Evolutionary conservation across 305 asterid species (phyloP), one percentile per base, ranked within the genome.

Genomic region (Fraxinus paxiana): DNA sequence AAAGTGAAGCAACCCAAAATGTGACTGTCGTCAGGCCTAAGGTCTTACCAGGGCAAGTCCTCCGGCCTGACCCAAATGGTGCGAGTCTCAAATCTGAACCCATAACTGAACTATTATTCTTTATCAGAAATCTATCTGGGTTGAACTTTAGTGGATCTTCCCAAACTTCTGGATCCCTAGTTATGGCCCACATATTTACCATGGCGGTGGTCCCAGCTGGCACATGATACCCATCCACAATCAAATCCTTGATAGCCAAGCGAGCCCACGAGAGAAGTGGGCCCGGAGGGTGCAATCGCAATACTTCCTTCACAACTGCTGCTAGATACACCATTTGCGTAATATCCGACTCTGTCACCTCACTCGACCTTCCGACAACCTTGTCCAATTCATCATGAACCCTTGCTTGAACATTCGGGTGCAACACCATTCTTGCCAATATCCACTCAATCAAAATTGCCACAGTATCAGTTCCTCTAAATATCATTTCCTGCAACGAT

Each of bases 151-250:
- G 78, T 0, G 98, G 97, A 34, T 90, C 89, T 0, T 22, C 59
- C 97, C 98, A 94, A 0, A 91, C 82, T 0, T 81, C 46, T 0
- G 95, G 92, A 41, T 94, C 97, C 80, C 94, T 78, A 78, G 88
- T 88, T 6, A 94, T 92, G 82, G 98, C 97, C 98, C 98, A 94
- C 98, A 94, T 94, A 13, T 92, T 94, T 26, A 94, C 97, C 90
- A 94, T 89, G 1, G 97, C 95, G 0, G 97, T 92, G 72, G 98
- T 92, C 35, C 97, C 97, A 1, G 38, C 83, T 0, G 98, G 97
- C 87, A 94, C 93, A 69, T 85, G 88, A 75, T 87, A 73, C 24
- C 98, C 97, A 41, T 90, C 96, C 4, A 94, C 89, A 0, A 33
- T 59, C 12, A 97, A 89, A 79, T 94, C 97, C 24, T 82, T 87